Conservation (phyloP, 176 grass and related monocot genomes). For the Cenchrus fungigraminus region DNA sequence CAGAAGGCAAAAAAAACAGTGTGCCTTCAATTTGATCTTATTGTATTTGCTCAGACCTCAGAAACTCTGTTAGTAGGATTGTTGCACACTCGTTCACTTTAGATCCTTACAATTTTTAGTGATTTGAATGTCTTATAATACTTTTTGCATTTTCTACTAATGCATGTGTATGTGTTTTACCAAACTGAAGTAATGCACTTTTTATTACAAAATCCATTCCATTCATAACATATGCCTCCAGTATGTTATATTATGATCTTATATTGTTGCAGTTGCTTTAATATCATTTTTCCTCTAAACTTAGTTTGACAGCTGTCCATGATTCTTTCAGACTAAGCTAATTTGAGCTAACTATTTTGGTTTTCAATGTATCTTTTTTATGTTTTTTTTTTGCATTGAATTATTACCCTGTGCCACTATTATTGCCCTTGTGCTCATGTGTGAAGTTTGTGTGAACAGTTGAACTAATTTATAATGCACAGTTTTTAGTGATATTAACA, state of each 20-base stretch:
- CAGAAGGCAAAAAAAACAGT: not conserved
- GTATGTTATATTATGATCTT: no score
- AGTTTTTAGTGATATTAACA: constrained; percentile 6
- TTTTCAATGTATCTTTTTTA: not conserved
- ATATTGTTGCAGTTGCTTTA: not conserved
- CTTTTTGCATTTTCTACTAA: not conserved
- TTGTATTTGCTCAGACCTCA: constrained; percentile 1
- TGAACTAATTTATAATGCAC: not conserved
- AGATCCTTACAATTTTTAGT: not conserved
- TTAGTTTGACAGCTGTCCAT: constrained; percentile 11
- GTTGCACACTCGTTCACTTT: not conserved
- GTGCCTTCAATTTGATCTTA: not conserved
- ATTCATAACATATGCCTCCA: not conserved
- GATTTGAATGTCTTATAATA: constrained; percentile 11
- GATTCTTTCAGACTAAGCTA: constrained; percentile 8
- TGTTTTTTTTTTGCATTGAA: not conserved
- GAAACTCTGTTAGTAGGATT: constrained; percentile 26
- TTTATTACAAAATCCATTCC: not conserved
- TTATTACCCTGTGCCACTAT: not conserved
- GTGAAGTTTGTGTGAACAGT: not conserved
- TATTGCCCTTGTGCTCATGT: not conserved
- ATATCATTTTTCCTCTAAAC: not conserved
- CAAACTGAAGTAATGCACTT: not conserved
- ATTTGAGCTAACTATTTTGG: not conserved
- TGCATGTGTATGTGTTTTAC: not conserved